phyloP scores from a whole-genome alignment of 2,329 filamentous ascomycete species.

The Thielaviopsis populi region DNA sequence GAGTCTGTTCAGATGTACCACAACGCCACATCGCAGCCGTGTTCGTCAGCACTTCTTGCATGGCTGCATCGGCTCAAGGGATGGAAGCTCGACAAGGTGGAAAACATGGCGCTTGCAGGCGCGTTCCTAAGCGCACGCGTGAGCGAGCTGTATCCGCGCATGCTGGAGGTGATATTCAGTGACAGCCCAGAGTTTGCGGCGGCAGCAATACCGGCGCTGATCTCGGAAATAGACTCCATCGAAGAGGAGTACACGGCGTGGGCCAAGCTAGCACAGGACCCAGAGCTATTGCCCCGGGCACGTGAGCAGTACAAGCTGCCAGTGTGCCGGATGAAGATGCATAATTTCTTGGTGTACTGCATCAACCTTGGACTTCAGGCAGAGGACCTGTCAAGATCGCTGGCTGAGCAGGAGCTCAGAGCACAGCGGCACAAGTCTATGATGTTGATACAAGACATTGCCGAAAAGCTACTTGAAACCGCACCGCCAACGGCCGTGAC shows the following conservation, averaged over 20 bases:
- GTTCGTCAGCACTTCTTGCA: conserved; percentile 3
- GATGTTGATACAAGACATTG: conserved; percentile 8
- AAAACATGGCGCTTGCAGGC: conserved; percentile 4
- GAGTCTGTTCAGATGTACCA: conserved; percentile 15
- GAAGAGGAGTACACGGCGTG: conserved; percentile 8
- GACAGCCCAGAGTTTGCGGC: conserved; percentile 10
- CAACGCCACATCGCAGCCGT: conserved; percentile 10
- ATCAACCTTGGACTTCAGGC: conserved; percentile 11
- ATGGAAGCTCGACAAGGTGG: conserved; percentile 4
- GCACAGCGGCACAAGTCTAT: neutral
- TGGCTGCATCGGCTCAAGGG: conserved; percentile 11
- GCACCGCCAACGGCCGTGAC: conserved; percentile 3
- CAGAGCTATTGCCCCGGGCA: neutral
- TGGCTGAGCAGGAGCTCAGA: neutral
- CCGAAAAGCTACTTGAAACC: conserved; percentile 9
- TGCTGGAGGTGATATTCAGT: conserved; percentile 1
- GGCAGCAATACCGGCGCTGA: neutral
- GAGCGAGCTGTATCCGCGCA: conserved; percentile 13
- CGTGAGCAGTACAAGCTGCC: conserved; percentile 11
- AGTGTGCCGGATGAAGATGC: conserved; percentile 12
- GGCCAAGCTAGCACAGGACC: neutral
- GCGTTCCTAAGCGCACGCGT: conserved; percentile 7
- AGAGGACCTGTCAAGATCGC: neutral
- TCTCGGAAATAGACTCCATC: neutral
- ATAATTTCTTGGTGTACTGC: conserved; percentile 11